phyloP scores from a whole-genome alignment of 1,284 basidiomycete species.

The Porodaedalea pini region DNA sequence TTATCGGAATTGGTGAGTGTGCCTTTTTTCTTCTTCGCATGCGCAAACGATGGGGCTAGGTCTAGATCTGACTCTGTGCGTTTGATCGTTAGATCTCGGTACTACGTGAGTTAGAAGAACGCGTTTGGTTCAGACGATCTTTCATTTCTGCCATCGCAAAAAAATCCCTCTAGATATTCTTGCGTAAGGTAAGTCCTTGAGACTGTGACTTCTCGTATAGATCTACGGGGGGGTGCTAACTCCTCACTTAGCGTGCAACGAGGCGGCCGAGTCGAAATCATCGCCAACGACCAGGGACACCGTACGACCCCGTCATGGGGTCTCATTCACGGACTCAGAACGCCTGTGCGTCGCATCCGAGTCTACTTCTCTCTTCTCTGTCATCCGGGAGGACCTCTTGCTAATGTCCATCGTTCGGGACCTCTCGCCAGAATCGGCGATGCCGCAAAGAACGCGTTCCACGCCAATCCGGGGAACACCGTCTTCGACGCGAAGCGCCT shows the following conservation, averaged over 20 bases:
- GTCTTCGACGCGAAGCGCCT: constrained; percentile 90
- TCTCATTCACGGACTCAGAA: constrained; percentile 87
- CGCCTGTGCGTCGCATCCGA: constrained; percentile 73
- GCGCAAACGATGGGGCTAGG: too few species aligned
- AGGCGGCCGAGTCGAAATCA: constrained; percentile 91
- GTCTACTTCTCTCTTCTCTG: too few species aligned
- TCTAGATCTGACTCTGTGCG: background rate
- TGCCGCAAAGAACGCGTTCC: constrained; percentile 94
- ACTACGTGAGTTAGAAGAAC: constrained; percentile 60
- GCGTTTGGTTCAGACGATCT: constrained; percentile 15
- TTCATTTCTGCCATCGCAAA: constrained; percentile 24
- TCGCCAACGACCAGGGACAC: constrained; percentile 96
- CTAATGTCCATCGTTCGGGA: too few species aligned
- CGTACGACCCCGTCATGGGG: constrained; percentile 97
- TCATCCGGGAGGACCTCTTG: too few species aligned
- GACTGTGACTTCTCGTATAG: background rate
- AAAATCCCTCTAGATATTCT: constrained; percentile 66
- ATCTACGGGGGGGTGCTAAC: constrained; percentile 2
- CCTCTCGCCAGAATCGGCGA: constrained; percentile 60
- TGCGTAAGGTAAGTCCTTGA: constrained; percentile 63
- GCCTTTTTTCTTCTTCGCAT: background rate
- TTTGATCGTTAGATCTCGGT: constrained; percentile 59
- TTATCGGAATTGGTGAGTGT: constrained; percentile 90
- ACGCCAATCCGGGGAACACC: constrained; percentile 79
- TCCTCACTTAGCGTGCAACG: constrained; percentile 71